Conservation (phyloP, 2,329 filamentous ascomycete species). For the Colletotrichum orbiculare region DNA sequence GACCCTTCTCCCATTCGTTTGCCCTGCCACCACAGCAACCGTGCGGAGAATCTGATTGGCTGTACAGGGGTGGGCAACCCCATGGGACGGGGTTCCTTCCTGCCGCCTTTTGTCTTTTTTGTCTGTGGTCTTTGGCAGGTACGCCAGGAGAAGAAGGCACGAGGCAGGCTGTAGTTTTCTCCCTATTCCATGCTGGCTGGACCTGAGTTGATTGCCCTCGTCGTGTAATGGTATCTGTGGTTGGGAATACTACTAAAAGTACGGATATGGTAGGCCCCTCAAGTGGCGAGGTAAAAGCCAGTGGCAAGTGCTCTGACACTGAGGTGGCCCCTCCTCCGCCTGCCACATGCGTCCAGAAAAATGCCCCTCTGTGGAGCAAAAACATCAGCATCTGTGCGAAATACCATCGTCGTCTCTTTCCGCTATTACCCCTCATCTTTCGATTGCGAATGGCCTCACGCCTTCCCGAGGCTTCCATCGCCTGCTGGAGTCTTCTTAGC, state of each 20-base stretch:
- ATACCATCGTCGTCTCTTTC: not conserved
- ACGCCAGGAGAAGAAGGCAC: too few species aligned
- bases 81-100: conserved; percentile 18
- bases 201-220: too few species aligned
- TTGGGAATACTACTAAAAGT: too few species aligned
- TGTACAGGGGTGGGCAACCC: not conserved
- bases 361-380: conserved; percentile 10
- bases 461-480: conserved; percentile 10
- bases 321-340: too few species aligned
- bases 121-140: not conserved
- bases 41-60: conserved; percentile 37
- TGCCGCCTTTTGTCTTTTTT: conserved; percentile 8
- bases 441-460: conserved; percentile 6
- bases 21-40: conserved; percentile 41
- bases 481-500: conserved; percentile 16
- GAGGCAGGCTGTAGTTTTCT: not conserved
- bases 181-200: too few species aligned
- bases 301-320: too few species aligned
- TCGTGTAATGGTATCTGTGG: too few species aligned
- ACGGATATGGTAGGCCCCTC: too few species aligned
- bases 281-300: too few species aligned
- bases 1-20: conserved; percentile 39
- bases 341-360: not conserved
- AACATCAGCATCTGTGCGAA: not conserved
- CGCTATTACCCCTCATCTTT: not conserved